Conservation (phyloP, 2,329 filamentous ascomycete species). For the Echinosphaeria canescens region DNA sequence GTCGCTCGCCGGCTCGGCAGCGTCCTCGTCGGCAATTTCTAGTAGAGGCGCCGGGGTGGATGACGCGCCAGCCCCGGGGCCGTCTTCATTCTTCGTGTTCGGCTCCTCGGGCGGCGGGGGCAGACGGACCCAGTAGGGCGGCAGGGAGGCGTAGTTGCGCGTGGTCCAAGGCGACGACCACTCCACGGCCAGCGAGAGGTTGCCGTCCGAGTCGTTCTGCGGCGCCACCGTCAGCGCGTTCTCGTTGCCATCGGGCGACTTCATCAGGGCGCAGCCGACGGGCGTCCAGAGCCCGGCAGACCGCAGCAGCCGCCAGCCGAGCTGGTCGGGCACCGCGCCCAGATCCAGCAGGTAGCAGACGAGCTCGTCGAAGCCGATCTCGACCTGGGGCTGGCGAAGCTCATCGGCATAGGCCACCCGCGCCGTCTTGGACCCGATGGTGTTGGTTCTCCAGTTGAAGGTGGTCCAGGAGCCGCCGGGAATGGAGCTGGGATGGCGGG, state of each 20-base stretch:
- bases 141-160: constrained; percentile 25
- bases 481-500: constrained; percentile 24
- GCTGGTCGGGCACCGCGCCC: constrained; percentile 35
- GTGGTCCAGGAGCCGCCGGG: constrained; percentile 41
- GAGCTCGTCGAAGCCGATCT: constrained; percentile 33
- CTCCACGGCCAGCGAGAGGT: constrained; percentile 31
- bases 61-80: not conserved
- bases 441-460: constrained; percentile 42
- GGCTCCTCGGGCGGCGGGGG: constrained; percentile 10
- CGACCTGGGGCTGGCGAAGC: constrained; percentile 27
- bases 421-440: constrained; percentile 38
- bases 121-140: constrained; percentile 35
- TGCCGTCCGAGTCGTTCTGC: constrained; percentile 35
- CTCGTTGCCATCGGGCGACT: constrained; percentile 23
- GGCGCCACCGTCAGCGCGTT: constrained; percentile 29
- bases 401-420: constrained; percentile 39
- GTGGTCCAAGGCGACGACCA: constrained; percentile 33
- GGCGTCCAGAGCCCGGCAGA: constrained; percentile 38
- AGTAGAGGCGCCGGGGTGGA: not conserved
- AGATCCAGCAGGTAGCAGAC: constrained; percentile 39
- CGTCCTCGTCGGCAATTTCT: no score
- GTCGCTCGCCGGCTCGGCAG: constrained; percentile 1
- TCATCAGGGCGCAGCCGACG: constrained; percentile 31
- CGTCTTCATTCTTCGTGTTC: constrained; percentile 1
- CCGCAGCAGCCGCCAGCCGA: constrained; percentile 33